phyloP scores from a whole-genome alignment of 768 basidiomycete genomes.

The Calocera cornea region DNA sequence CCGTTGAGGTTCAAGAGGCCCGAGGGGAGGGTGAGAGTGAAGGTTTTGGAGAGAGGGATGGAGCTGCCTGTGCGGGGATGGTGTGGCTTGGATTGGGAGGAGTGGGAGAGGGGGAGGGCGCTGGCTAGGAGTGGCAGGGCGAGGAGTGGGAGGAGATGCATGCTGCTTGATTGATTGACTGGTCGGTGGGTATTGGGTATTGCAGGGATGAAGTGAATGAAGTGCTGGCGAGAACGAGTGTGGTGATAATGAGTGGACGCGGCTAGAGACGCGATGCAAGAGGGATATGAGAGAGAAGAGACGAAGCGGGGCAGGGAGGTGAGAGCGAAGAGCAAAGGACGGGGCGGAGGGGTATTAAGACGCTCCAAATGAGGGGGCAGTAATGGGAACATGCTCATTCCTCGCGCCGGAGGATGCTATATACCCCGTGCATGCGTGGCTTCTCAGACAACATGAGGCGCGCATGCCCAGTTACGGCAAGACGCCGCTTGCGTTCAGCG shows the following conservation, averaged over 20 bases:
- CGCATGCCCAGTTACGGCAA: neutral
- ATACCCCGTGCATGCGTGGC: neutral
- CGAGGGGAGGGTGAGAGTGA: neutral
- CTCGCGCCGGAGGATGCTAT: neutral
- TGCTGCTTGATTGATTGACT: neutral
- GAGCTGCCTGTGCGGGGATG: neutral
- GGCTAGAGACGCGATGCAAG: neutral
- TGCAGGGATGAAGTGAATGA: too few relatives aligned
- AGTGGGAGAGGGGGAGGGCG: neutral
- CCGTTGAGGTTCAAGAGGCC: neutral
- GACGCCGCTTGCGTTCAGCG: neutral
- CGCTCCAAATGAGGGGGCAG: neutral
- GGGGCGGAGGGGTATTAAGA: neutral
- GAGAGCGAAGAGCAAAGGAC: neutral
- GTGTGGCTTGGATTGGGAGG: neutral
- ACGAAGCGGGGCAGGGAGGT: neutral
- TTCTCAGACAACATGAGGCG: neutral
- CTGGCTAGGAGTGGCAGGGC: neutral
- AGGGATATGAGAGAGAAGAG: neutral
- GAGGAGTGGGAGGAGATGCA: neutral
- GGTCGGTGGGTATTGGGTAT: neutral
- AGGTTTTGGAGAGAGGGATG: neutral
- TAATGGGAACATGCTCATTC: neutral
- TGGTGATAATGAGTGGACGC: neutral
- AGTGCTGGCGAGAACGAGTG: neutral